Evolutionary conservation across 2,329 filamentous ascomycete genomes (phyloP), one percentile per base, ranked within the genome.

Genomic region (Talaromyces pinophilus): DNA sequence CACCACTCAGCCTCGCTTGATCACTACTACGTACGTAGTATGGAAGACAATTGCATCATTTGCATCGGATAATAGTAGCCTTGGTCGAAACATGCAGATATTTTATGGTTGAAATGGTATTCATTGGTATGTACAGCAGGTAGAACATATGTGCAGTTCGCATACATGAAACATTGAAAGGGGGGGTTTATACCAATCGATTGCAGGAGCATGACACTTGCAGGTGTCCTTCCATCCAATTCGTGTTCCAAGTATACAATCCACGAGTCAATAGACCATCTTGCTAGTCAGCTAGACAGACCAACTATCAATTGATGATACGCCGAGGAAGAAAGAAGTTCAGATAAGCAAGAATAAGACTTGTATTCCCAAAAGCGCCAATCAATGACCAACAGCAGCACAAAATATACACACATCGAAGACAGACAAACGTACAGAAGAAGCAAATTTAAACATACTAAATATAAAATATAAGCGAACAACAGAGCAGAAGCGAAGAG

Each of bases 361-460:
- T 57, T 22, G n/a, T 22, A 40, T 57, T 57, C 54, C 54, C 54
- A 38, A 57, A 22, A 57, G 54, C 54, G 54, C 54, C 54, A 25
- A 40, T 57, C 54, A 57, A 40, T 57, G 54, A 57, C 30, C 54
- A 40, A 11, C 54, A 54, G 50, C 54, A 40, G 30, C 30, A 30
- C 13, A 38, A 57, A 22, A 57, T 57, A 57, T 38, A 57, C 11
- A 57, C 11, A 57, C 30, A 54, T 33, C 50, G 33, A 28, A n/a
- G 8, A 30, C 50, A n/a, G 50, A 30, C 50, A 54, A 11, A 54
- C 50, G 28, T 52, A 33, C 50, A 54, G 2, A 54, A 25, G 46
- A 55, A 57, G 11, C 33, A 17, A 19, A 38, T 13, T 55, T 38
- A 5, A 40, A 35, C 10, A 57, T 38, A 57, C 54, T 57, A 57